A percentile compares a stretch with the other conserved stretches of the same genome.
Evolutionary conservation across 192 early-diverging fungal species (phyloP).

Genomic region (Coemansia sp.): DNA sequence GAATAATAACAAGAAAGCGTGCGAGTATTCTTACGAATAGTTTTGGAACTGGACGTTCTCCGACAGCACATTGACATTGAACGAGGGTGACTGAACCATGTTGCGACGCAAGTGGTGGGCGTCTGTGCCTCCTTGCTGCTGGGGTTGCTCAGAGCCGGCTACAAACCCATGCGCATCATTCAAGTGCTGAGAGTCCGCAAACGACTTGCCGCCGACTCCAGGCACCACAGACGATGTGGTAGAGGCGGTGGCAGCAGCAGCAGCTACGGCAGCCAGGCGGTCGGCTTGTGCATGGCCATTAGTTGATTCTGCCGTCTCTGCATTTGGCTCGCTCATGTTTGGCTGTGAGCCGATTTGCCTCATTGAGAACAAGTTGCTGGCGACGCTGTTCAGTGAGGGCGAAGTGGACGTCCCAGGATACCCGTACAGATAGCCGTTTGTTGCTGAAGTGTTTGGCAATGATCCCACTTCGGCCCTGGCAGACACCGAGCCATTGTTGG

Average conservation of each 20-base stretch:
- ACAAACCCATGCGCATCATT: not conserved
- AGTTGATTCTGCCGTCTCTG: not conserved
- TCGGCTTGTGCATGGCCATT: conserved; percentile 5
- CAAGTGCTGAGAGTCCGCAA: not conserved
- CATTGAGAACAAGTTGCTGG: conserved; percentile 42
- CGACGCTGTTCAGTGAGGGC: conserved; percentile 46
- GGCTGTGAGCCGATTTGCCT: conserved; percentile 12
- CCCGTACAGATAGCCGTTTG: conserved; percentile 15
- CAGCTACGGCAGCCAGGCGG: conserved; percentile 14
- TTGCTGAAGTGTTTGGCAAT: not conserved
- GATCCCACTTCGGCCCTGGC: not conserved
- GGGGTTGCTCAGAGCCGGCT: not conserved
- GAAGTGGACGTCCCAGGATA: conserved; percentile 10
- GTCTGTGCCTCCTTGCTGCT: not conserved
- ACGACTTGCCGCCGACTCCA: not conserved
- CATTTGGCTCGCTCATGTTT: not conserved
- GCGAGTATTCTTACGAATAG: conserved; percentile 5
- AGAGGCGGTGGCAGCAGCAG: conserved; percentile 5
- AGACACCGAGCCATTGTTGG: not conserved
- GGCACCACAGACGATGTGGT: not conserved
- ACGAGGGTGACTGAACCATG: conserved; percentile 22
- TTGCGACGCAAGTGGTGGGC: conserved; percentile 16
- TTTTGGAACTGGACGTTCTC: conserved; percentile 40
- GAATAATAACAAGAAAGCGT: conserved; percentile 5
- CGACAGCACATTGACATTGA: conserved; percentile 25